These are phyloP conservation scores for Saccharum officinarum DNA, from an alignment of 176 grass and related monocot species.

Conservation along the genomic window DNA sequence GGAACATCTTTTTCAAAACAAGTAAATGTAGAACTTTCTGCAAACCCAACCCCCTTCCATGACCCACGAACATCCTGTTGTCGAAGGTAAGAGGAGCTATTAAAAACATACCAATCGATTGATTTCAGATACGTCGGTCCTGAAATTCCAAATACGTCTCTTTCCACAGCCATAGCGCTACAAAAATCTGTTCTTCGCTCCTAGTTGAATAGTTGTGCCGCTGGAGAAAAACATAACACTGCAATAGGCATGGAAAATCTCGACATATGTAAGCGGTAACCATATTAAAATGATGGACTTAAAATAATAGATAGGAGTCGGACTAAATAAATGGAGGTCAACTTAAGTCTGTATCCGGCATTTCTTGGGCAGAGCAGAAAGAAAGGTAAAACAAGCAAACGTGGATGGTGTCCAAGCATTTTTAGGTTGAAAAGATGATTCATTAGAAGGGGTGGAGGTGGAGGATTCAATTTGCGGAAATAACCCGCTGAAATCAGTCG, in stretches of 20 bases:
- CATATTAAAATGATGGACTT: not conserved
- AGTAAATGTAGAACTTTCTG: not conserved
- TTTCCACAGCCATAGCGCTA: slow-evolving; percentile 70
- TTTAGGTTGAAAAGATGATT: not conserved
- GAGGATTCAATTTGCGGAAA: not conserved
- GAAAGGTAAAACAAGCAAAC: not conserved
- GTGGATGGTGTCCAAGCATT: not conserved
- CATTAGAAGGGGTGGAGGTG: not conserved
- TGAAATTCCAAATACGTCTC: slow-evolving; percentile 67
- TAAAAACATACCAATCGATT: slow-evolving; percentile 71
- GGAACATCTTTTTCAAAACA: not conserved
- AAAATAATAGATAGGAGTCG: too few relatives aligned
- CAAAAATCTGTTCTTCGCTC: slow-evolving; percentile 31
- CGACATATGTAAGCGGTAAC: not conserved
- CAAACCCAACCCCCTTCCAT: not conserved
- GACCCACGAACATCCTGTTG: not conserved
- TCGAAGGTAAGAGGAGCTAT: not conserved
- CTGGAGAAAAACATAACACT: slow-evolving; percentile 33
- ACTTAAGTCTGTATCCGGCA: not conserved
- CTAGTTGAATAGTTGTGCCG: not conserved
- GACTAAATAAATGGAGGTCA: not conserved
- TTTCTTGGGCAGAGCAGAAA: not conserved
- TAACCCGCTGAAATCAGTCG: not conserved
- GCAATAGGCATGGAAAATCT: not conserved
- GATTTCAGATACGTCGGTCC: slow-evolving; percentile 74